Evolutionary conservation across 768 basidiomycete genomes (phyloP).

Genomic region (Lentinula sp.): DNA sequence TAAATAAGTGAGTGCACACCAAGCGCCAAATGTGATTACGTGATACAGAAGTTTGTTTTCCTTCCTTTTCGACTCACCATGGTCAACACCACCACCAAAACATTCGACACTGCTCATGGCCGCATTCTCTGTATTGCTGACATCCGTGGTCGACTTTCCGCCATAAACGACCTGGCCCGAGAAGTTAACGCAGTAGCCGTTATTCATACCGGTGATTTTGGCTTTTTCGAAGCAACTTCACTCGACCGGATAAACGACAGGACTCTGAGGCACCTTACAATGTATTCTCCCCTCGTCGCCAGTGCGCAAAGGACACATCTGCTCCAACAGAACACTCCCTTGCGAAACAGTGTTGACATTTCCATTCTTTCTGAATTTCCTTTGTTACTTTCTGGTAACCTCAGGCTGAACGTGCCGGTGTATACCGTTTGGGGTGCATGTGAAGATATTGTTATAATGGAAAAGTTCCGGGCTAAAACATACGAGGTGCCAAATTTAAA

Average conservation of each 20-base stretch:
- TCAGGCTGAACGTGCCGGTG: constrained; percentile 89
- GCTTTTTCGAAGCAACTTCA: constrained; percentile 86
- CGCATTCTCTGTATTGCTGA: constrained; percentile 95
- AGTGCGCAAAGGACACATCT: constrained; percentile 76
- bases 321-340: constrained; percentile 66
- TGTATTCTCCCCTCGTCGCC: constrained; percentile 93
- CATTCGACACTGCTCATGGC: constrained; percentile 75
- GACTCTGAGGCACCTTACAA: constrained; percentile 91
- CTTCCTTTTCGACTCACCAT: background rate
- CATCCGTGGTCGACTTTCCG: constrained; percentile 81
- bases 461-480: constrained; percentile 82
- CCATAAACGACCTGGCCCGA: constrained; percentile 84
- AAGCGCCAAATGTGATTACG: background rate
- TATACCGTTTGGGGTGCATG: constrained; percentile 98
- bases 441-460: constrained; percentile 89
- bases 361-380: constrained; percentile 92
- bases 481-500: constrained; percentile 88
- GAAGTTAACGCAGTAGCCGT: constrained; percentile 88
- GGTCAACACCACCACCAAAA: constrained; percentile 56
- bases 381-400: constrained; percentile 79
- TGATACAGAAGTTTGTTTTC: background rate
- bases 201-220: constrained; percentile 98
- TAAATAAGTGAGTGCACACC: too few species aligned
- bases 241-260: constrained; percentile 91
- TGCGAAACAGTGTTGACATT: constrained; percentile 71